These are phyloP conservation scores for Amanita muscaria DNA, from an alignment of 768 basidiomycete species.

Conservation along the genomic window DNA sequence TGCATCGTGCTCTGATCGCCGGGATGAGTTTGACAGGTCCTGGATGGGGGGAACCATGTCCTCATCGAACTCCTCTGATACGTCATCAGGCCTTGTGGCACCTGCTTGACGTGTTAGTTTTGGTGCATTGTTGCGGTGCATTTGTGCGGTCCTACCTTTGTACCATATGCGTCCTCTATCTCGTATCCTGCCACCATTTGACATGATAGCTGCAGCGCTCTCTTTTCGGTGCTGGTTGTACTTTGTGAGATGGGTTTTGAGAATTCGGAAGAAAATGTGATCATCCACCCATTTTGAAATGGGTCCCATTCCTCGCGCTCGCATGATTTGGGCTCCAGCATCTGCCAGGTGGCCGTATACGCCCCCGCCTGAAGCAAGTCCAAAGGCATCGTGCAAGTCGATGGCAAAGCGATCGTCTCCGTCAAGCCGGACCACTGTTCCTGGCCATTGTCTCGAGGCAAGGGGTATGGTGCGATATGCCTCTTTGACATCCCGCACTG, in stretches of 20 bases:
- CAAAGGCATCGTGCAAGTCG: slow-evolving; percentile 12
- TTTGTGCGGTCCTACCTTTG: too few relatives aligned
- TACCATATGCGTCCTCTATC: slow-evolving; percentile 14
- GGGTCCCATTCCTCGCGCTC: slow-evolving; percentile 17
- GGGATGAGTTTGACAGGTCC: slow-evolving; percentile 16
- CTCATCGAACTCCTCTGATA: slow-evolving; percentile 21
- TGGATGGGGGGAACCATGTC: slow-evolving; percentile 13
- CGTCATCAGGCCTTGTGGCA: too few relatives aligned
- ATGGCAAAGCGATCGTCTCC: slow-evolving; percentile 13
- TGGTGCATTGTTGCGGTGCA: too few relatives aligned
- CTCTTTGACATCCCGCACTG: slow-evolving; percentile 10
- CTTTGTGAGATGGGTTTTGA: not conserved
- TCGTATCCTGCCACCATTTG: slow-evolving; percentile 11
- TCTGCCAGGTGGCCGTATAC: slow-evolving; percentile 17
- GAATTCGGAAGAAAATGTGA: slow-evolving; percentile 20
- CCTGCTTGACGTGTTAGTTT: too few relatives aligned
- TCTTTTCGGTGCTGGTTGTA: not conserved
- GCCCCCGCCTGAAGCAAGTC: slow-evolving; percentile 11
- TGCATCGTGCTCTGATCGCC: not conserved
- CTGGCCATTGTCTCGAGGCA: slow-evolving; percentile 9
- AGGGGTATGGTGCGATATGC: slow-evolving; percentile 11
- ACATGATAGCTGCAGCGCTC: not conserved
- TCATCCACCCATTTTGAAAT: slow-evolving; percentile 23
- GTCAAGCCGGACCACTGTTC: not conserved
- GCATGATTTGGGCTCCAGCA: slow-evolving; percentile 15